A percentile compares a stretch with the other conserved stretches of the same genome.
Evolutionary conservation across 371 early-diverging fungal species (phyloP).

Genomic region (Rhizopus sp.): DNA sequence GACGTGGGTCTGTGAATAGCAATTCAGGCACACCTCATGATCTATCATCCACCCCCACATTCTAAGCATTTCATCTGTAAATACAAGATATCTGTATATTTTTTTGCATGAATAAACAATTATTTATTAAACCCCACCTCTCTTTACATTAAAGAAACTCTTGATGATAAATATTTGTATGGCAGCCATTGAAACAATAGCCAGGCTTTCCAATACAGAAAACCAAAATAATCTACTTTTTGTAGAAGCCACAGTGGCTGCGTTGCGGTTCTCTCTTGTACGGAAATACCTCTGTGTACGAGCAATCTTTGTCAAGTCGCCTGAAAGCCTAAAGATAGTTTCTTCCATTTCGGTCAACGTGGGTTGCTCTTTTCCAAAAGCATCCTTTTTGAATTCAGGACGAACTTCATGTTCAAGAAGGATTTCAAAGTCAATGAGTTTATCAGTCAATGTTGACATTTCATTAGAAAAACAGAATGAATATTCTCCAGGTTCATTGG

Average conservation of each 20-base stretch:
- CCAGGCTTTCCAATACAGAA: conserved; percentile 68
- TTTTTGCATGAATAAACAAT: background rate
- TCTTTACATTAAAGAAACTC: conserved; percentile 72
- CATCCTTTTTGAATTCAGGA: conserved; percentile 16
- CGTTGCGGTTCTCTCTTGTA: conserved; percentile 87
- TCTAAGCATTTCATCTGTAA: background rate
- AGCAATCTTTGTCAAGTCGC: conserved; percentile 60
- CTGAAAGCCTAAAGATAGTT: conserved; percentile 52
- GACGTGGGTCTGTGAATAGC: conserved; percentile 4
- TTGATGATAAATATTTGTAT: conserved; percentile 86
- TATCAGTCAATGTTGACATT: conserved; percentile 84
- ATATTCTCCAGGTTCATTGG: conserved; percentile 81
- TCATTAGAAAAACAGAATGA: conserved; percentile 89
- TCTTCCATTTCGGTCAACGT: conserved; percentile 67
- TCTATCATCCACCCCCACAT: background rate
- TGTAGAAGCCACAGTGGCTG: conserved; percentile 82
- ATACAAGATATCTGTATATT: background rate
- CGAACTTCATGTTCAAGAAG: conserved; percentile 76
- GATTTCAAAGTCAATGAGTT: conserved; percentile 88
- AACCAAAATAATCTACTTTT: conserved; percentile 89
- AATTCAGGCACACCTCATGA: conserved; percentile 1
- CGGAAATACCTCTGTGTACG: conserved; percentile 86
- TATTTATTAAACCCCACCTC: conserved; percentile 54
- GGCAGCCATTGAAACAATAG: conserved; percentile 79
- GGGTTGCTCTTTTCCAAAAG: conserved; percentile 22